Base-by-base conservation (phyloP, 352 stramenopile genomes). In the Plasmopara viticola region DNA sequence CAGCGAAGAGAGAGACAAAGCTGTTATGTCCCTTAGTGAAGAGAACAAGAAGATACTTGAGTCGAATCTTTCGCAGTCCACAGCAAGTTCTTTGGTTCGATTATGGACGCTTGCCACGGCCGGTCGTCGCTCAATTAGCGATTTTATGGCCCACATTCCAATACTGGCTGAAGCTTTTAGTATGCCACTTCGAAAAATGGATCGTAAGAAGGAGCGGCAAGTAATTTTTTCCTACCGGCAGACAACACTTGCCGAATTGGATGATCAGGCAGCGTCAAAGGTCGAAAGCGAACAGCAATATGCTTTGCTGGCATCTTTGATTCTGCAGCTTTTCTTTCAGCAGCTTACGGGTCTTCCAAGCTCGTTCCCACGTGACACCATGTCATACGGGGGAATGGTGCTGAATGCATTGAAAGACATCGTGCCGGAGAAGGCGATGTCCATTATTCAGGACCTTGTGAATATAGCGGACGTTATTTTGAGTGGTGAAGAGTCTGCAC, bases 151-250 rank as follows among this genome's bases (percentile, higher is more conserved):
- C 6, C 78, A 91, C 41, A 47, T 94, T 1, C 62, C 67, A 3
- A 64, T 77, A 20, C 45, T 94, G 9, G 70, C 74, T 8, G 65
- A 81, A 7, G 73, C 68, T 10, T 41, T 94, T 59, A 85, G 72
- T 52, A 87, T 94, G 64, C 83, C 83, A 25, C 53, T 89, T 61
- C 72, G 70, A 15, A 94, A 91, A 52, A 53, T 82, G 17, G 83
- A 94, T 56, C 80, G 83, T 17, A 94, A 94, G 56, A 87, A 87
- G 46, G 81, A 94, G 65, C 74, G 78, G 7, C 75, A 89, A 28
- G 51, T 86, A 39, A 62, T 87, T 6, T 91, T 89, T 28, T 51
- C 53, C 6, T 83, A 87, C 42, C 73, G 80, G 30, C 76, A 87
- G 57, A 34, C 49, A 18, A 54, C 76, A 8, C 48, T 87, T 30